A percentile compares a stretch with the other conserved stretches of the same genome.
phyloP scores from a whole-genome alignment of 2,329 filamentous ascomycete species.

The Ophiostoma tasmaniense region DNA sequence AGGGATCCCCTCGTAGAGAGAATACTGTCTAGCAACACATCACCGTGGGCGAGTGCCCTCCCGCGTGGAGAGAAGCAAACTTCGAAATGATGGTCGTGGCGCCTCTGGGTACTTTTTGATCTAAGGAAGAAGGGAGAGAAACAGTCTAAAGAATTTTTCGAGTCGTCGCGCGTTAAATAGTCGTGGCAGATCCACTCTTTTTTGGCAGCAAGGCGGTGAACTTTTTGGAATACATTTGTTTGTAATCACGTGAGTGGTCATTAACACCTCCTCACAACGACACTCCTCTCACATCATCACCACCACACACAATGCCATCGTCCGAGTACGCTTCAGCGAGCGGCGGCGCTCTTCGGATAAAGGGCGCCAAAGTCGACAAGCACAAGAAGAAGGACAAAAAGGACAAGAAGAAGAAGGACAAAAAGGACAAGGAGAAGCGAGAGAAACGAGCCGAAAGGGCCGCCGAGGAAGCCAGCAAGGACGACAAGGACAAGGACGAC shows the following conservation, averaged over 20 bases:
- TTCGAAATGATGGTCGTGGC: slow-evolving; percentile 55
- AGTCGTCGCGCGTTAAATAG: slow-evolving; percentile 4
- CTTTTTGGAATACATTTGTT: no score
- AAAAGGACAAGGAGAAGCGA: background rate
- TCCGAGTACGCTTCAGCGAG: slow-evolving; percentile 63
- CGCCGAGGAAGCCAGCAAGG: slow-evolving; percentile 12
- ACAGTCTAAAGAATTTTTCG: slow-evolving; percentile 21
- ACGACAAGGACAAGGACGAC: background rate
- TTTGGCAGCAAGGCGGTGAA: no score
- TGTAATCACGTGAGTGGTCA: background rate
- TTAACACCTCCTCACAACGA: no score
- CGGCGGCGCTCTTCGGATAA: slow-evolving; percentile 74
- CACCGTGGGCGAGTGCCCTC: slow-evolving; percentile 38
- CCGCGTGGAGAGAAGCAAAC: slow-evolving; percentile 22
- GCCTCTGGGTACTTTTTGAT: slow-evolving; percentile 57
- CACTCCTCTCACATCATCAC: background rate
- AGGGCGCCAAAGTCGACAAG: slow-evolving; percentile 60
- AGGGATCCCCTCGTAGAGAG: slow-evolving; percentile 25
- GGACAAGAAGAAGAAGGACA: background rate
- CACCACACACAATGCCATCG: slow-evolving; percentile 48
- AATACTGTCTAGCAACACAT: slow-evolving; percentile 48
- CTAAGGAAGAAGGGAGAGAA: slow-evolving; percentile 36
- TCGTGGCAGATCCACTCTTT: background rate
- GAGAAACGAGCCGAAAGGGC: background rate
- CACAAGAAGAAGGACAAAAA: slow-evolving; percentile 44